Evolutionary conservation across 78 protist species (phyloP).

Genomic region (Dictyostelium intermedium): DNA sequence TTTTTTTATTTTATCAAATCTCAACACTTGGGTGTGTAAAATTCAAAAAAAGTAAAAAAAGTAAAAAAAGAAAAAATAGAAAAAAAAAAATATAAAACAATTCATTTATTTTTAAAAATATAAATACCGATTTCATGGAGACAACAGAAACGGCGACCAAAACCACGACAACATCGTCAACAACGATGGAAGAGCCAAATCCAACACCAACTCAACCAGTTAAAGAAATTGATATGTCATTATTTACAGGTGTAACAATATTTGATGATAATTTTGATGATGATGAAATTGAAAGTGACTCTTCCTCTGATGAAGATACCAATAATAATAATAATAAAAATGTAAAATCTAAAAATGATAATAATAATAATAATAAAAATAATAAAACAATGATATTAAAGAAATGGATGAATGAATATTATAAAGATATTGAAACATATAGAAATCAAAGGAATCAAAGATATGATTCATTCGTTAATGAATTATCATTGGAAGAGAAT

Average conservation of each 20-base stretch:
- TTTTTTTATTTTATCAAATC: too few relatives aligned
- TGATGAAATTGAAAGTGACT: not conserved
- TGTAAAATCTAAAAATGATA: not conserved
- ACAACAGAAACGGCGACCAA: not conserved
- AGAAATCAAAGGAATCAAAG: slow-evolving; percentile 14
- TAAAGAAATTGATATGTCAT: slow-evolving; percentile 29
- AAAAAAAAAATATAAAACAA: too few relatives aligned
- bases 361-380: not conserved
- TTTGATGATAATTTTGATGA: slow-evolving; percentile 27
- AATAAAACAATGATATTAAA: not conserved
- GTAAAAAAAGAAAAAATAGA: not conserved
- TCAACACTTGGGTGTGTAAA: too few relatives aligned
- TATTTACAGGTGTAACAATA: slow-evolving; percentile 61
- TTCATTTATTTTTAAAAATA: not conserved
- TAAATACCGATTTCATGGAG: not conserved
- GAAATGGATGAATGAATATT: slow-evolving; percentile 47
- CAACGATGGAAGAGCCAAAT: not conserved
- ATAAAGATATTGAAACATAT: not conserved
- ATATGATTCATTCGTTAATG: not conserved
- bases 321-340: not conserved
- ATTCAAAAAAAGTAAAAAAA: not conserved
- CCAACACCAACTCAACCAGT: not conserved
- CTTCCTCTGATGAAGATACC: not conserved
- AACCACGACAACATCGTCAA: not conserved
- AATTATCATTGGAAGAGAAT: not conserved